These are phyloP conservation scores for Lactarius sp. DNA, from an alignment of 768 basidiomycete species.

Conservation along the genomic window DNA sequence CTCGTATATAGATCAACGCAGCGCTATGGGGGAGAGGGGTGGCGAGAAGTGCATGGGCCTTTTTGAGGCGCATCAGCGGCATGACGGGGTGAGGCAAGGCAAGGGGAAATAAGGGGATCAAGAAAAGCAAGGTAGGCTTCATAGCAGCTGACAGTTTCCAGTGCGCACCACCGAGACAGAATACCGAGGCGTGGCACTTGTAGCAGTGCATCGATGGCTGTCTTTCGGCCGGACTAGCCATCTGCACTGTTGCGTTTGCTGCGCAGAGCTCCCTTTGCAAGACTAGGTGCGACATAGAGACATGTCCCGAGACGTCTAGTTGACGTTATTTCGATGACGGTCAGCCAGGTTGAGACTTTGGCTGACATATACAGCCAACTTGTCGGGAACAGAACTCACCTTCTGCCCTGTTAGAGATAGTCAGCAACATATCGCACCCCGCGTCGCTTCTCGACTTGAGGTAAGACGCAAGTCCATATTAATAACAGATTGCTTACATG, in stretches of 20 bases:
- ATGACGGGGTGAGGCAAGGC: not conserved
- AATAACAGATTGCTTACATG: not conserved
- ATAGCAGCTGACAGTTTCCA: not conserved
- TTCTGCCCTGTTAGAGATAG: too few relatives aligned
- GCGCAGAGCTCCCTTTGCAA: not conserved
- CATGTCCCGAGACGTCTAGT: too few relatives aligned
- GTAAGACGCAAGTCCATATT: not conserved
- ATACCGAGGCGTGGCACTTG: conserved; percentile 2
- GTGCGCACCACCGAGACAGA: not conserved
- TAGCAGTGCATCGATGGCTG: conserved; percentile 1
- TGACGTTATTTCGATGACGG: not conserved
- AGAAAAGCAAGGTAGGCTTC: not conserved
- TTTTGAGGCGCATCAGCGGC: not conserved
- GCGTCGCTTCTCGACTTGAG: not conserved
- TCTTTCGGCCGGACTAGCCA: conserved; percentile 14
- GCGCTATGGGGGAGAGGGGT: not conserved
- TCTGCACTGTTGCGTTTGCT: conserved; percentile 1
- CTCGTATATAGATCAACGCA: not conserved
- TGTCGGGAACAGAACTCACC: not conserved
- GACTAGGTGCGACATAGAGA: not conserved
- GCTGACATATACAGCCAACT: not conserved
- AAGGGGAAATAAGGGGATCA: not conserved
- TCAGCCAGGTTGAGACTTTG: too few relatives aligned
- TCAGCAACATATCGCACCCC: not conserved
- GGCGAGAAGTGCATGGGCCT: not conserved